A percentile compares a stretch with the other conserved stretches of the same genome.
phyloP scores from a whole-genome alignment of 2,329 filamentous ascomycete genomes.

The Aschersonia sp. region DNA sequence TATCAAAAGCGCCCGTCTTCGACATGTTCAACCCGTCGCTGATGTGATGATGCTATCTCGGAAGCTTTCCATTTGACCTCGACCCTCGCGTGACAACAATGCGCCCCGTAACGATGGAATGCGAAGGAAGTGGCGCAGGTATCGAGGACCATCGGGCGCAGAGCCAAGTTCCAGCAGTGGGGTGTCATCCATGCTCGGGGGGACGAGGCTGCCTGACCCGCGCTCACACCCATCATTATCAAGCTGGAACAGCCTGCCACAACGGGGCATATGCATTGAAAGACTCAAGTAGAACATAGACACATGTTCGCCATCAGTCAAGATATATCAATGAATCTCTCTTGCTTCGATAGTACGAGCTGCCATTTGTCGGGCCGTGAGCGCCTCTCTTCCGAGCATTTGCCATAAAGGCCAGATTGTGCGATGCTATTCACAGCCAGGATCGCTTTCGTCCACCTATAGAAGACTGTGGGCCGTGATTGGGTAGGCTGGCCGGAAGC shows the following conservation, averaged over 20 bases:
- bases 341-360: too few relatives aligned
- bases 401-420: background rate
- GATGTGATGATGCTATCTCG: too few relatives aligned
- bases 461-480: background rate
- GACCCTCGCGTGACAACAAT: background rate
- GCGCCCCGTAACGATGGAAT: background rate
- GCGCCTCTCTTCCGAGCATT: background rate
- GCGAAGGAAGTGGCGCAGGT: background rate
- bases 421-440: slow-evolving; percentile 5
- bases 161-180: background rate
- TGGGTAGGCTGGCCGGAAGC: slow-evolving; percentile 1
- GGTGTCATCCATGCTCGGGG: background rate
- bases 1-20: too few relatives aligned
- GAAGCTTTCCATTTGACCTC: too few relatives aligned
- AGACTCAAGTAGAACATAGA: background rate
- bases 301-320: too few relatives aligned
- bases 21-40: too few relatives aligned
- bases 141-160: background rate
- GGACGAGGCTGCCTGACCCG: background rate
- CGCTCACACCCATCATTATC: background rate
- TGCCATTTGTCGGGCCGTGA: background rate
- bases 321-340: too few relatives aligned
- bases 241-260: background rate
- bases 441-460: slow-evolving; percentile 1
- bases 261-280: background rate